Percentiles rank a stretch among this genome's conserved stretches.
phyloP scores from a whole-genome alignment of 495 filamentous ascomycete genomes.

The Penicillium nucicola region DNA sequence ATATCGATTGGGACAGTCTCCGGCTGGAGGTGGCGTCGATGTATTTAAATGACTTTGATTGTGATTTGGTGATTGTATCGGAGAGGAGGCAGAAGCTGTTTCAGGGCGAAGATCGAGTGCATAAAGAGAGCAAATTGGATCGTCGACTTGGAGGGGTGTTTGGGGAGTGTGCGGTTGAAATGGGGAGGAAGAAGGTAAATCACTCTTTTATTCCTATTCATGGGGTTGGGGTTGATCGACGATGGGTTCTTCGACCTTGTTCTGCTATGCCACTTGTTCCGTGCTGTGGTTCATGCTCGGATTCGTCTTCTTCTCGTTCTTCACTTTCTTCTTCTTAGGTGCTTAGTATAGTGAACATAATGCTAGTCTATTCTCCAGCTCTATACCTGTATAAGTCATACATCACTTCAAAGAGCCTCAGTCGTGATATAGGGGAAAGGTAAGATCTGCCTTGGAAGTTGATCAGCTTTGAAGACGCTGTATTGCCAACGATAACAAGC shows the following conservation, averaged over 20 bases:
- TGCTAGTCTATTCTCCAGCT: no score
- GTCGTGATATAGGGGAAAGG: no score
- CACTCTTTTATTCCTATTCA: constrained; percentile 6
- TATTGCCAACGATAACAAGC: no score
- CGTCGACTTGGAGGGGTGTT: not conserved
- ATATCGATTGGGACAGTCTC: constrained; percentile 9
- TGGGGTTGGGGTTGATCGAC: constrained; percentile 3
- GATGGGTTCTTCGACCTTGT: not conserved
- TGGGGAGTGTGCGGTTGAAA: constrained; percentile 2
- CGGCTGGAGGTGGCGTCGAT: constrained; percentile 6
- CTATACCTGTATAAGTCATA: no score
- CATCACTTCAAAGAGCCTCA: no score
- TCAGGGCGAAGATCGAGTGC: constrained; percentile 1
- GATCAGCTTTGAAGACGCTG: no score
- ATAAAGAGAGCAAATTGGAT: constrained; percentile 3
- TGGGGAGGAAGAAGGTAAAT: constrained; percentile 1
- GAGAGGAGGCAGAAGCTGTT: constrained; percentile 3
- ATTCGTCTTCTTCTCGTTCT: not conserved
- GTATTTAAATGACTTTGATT: constrained; percentile 6
- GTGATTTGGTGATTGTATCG: constrained; percentile 5
- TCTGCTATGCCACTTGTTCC: constrained; percentile 8
- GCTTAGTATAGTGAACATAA: no score
- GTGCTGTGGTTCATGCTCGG: not conserved
- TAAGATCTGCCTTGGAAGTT: no score
- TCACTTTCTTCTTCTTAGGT: not conserved